Base-by-base conservation (phyloP, 352 stramenopile genomes). In the Phytopythium ostracodes region DNA sequence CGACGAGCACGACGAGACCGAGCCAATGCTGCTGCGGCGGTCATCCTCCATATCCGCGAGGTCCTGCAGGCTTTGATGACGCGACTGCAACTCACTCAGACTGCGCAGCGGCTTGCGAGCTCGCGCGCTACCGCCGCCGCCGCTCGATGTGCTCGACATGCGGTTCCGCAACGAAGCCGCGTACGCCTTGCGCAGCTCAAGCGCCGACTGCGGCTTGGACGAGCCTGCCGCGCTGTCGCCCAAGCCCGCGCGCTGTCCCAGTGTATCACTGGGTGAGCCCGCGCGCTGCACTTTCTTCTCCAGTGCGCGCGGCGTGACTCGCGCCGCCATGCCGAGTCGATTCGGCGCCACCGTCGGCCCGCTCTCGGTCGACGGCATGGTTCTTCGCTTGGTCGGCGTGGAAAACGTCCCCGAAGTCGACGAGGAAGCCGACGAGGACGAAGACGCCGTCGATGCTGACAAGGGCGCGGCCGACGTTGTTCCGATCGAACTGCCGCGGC, bases 1-100 rank as follows among this genome's bases (percentile, higher is more conserved):
- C 2, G 77, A 84, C 52, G 77, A 84, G 24, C 53, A 73, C 36
- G 75, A 84, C 38, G 77, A 87, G 64, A 79, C 73, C 14, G 77
- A 86, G 27, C 67, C 70, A 10, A 87, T 63, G 60, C 75, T 87
- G 52, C 64, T 81, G 44, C 77, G 77, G 33, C 76, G 64, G 11
- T 73, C 60, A 29, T 79, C 72, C 49, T 73, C 71, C 42, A 78
- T 75, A 40, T 73, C 74, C 22, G 80, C 65, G 35, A 80, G 61
- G 29, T 81, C 76, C 25, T 78, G 70, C 33, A 81, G 59, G 44
- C 67, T 80, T 56, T 75, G 71, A 15, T 65, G 66, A 17, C 66
- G 65, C 38, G 75, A 68, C 4, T 66, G 61, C 12, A 65, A 58
- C 17, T 59, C 51, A 52, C 60, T 69, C 31, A 62, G 49, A 7